Conservation (phyloP, 192 early-diverging fungal genomes). For the Phycomyces blakesleeanus region DNA sequence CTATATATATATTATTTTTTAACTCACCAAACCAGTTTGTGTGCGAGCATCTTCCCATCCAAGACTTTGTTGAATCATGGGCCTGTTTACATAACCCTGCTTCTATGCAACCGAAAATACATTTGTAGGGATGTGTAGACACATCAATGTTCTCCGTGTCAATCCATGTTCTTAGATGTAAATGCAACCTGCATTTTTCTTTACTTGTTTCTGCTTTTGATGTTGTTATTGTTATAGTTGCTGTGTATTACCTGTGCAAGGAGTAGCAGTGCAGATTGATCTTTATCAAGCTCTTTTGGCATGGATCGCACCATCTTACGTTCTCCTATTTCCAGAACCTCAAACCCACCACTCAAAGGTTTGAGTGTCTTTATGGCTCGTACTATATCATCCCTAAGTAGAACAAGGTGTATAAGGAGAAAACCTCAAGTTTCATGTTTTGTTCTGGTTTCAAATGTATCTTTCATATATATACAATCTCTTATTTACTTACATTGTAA, state of each 20-base stretch:
- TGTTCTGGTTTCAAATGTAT: no score
- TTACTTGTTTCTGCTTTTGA: no score
- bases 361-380: slow-evolving; percentile 80
- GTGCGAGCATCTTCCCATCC: slow-evolving; percentile 59
- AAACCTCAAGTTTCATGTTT: no score
- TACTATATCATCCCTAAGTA: slow-evolving; percentile 76
- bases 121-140: no score
- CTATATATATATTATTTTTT: slow-evolving; percentile 5
- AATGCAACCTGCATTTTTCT: no score
- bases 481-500: slow-evolving; percentile 34
- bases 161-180: no score
- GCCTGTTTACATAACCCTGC: slow-evolving; percentile 40
- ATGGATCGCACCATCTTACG: slow-evolving; percentile 85
- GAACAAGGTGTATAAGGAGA: no score
- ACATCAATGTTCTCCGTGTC: no score
- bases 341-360: slow-evolving; percentile 89
- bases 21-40: slow-evolving; percentile 51
- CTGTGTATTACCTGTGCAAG: slow-evolving; percentile 80
- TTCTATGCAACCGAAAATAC: slow-evolving; percentile 18
- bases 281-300: slow-evolving; percentile 83
- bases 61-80: slow-evolving; percentile 35
- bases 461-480: no score
- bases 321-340: slow-evolving; percentile 73
- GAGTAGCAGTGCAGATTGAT: slow-evolving; percentile 65
- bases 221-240: no score